Evolutionary conservation across 345 rosid genomes (phyloP).

Genomic region (Hypericum androsaemum): DNA sequence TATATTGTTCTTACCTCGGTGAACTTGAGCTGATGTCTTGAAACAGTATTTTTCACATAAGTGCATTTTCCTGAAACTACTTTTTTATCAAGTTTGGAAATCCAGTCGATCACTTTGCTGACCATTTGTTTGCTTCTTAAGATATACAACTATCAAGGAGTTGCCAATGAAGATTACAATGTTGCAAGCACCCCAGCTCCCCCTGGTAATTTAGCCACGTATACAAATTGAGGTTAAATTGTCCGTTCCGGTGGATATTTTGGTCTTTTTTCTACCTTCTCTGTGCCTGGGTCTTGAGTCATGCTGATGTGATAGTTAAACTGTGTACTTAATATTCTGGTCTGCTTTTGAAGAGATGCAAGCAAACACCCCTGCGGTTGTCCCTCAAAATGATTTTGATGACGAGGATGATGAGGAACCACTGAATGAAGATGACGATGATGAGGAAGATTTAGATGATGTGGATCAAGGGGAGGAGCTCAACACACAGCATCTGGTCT

Average conservation of each 20-base stretch:
- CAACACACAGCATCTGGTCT: slow-evolving; percentile 1
- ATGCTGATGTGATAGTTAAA: background rate
- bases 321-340: slow-evolving; percentile 4
- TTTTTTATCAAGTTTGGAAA: slow-evolving; percentile 8
- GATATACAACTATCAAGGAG: slow-evolving; percentile 96
- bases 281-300: background rate
- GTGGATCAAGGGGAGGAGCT: slow-evolving; percentile 3
- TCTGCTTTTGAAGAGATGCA: background rate
- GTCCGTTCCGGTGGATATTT: background rate
- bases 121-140: slow-evolving; percentile 18
- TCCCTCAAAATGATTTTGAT: background rate
- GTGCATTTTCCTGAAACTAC: background rate
- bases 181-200: slow-evolving; percentile 85
- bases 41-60: no score
- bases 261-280: background rate
- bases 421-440: slow-evolving; percentile 3
- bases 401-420: slow-evolving; percentile 1
- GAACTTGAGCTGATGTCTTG: no score
- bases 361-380: background rate
- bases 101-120: slow-evolving; percentile 8
- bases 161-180: slow-evolving; percentile 70
- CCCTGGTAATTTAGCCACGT: slow-evolving; percentile 36
- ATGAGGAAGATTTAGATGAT: slow-evolving; percentile 1
- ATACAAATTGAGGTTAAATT: background rate
- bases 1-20: no score